Evolutionary conservation across 1,284 basidiomycete species (phyloP), one percentile per base, ranked within the genome.

Genomic region (Inonotus hispidus): DNA sequence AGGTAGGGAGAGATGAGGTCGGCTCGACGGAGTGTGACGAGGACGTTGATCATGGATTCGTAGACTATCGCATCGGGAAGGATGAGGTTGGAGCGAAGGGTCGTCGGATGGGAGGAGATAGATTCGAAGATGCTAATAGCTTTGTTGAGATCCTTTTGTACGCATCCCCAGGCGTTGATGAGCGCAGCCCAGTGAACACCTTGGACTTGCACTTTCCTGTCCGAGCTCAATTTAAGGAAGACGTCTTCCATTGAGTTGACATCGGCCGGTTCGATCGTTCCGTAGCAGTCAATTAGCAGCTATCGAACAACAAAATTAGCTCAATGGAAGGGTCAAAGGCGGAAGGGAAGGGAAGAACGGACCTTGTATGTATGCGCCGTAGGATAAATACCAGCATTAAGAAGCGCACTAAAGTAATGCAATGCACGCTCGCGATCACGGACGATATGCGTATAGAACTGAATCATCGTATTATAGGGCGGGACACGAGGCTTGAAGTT

Each of bases 401-500:
- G 72, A 75, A 99, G 82, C 68, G 85, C 80, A 58, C 88, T 71
- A 73, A 91, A 92, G 74, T 91, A 99, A 66, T 83, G 77, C 41
- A 97, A 73, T 14, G 90, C 89, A 47, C 84, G 81, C 35, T 83
- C 82, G 56, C 95, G 86, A 67, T 94, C 88, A 1, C 94, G 95
- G 69, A 91, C 90, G 25, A 90, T 96, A 64, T 90, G 87, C 53
- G 92, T 89, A 76, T 93, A 97, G 71, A 96, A 83, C 74, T 99
- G 97, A 83, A 99, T 98, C 95, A 99, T 98, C 41, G 92, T 98
- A 76, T 98, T 99, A 79, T 85, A 93, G 4, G 96, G 96, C 23
- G 97, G 96, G 1, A 97, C 88, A 6, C 95, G 82, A 7, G 95
- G 88, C 74, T 82, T 88, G 80, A 95, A 98, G 67, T 87, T 86